Percentiles rank a stretch among this genome's conserved stretches.
Conservation (phyloP, 2,329 filamentous ascomycete genomes). For the Botryotinia narcissicola region DNA sequence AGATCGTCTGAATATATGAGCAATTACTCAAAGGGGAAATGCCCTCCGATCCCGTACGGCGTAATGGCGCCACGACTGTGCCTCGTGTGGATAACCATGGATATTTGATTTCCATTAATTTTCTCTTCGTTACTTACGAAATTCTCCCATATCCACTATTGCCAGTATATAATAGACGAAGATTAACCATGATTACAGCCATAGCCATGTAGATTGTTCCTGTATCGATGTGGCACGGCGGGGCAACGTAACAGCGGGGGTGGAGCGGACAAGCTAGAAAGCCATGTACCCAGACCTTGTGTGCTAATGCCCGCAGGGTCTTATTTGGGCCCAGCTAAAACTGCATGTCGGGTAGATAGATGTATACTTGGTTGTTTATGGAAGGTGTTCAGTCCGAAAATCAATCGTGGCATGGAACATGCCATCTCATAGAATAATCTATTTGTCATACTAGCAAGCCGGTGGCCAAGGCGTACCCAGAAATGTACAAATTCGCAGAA, state of each 20-base stretch:
- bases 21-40: neutral
- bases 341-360: slow-evolving; percentile 1
- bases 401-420: slow-evolving; percentile 2
- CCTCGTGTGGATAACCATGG: neutral
- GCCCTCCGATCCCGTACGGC: neutral
- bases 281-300: neutral
- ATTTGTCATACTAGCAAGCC: slow-evolving; percentile 10
- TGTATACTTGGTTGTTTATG: neutral
- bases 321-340: neutral
- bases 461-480: neutral
- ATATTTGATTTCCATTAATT: neutral
- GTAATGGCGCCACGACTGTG: slow-evolving; percentile 4
- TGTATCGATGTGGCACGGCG: slow-evolving; percentile 4
- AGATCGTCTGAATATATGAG: neutral
- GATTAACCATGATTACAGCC: neutral
- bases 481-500: neutral
- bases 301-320: slow-evolving; percentile 3
- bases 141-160: neutral
- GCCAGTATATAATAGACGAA: neutral
- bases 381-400: neutral
- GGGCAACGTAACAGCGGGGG: slow-evolving; percentile 9
- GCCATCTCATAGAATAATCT: slow-evolving; percentile 6
- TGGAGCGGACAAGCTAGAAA: slow-evolving; percentile 2
- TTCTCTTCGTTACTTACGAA: neutral
- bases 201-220: slow-evolving; percentile 1